Evolutionary conservation across 75 land plant genomes (phyloP), one percentile per base, ranked within the genome.

Genomic region (Pinus albicaulis): DNA sequence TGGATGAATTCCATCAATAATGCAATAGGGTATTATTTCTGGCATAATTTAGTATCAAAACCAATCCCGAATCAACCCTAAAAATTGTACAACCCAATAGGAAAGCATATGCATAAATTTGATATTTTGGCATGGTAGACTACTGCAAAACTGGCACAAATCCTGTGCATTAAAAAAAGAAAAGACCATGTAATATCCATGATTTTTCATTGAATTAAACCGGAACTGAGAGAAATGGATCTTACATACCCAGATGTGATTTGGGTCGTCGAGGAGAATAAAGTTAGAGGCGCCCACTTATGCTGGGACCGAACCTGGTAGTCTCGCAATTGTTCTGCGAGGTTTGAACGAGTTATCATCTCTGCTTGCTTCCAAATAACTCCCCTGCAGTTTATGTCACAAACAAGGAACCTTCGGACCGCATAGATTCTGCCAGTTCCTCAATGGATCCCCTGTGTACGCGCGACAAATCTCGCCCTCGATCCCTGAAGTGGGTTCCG

Each of bases 271-370:
- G 88, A 68, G 22, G 90, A 88, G 83, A 85, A 88, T 77, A 79
- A 28, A 22, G 82, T 28, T 24, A 88, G 85, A 44, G 72, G 61
- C 6, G 74, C 71, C 76, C 76, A 89, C 59, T 86, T 78, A 74
- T 83, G 79, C 76, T 83, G 88, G 17, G 90, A 89, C 69, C 81
- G 88, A 80, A 89, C 68, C 81, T 89, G 90, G 61, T 78, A 81
- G n/a, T 89, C 90, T 59, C 88, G 71, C 56, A 89, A 77, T 58
- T 82, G 90, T 76, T 88, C 90, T 25, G 84, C 90, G 17, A 88
- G 80, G 76, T 89, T 83, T 19, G 88, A 76, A 19, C 90, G 88
- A 22, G 89, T 87, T 44, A 87, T 85, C 89, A 87, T 87, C 73
- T 61, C 72, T 20, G 56, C 20, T 41, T 68, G 36, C 52, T 68